Percentiles rank a stretch among this genome's conserved stretches.
Conservation (phyloP, 1,284 basidiomycete species). For the Apiotrichum brassicae region DNA sequence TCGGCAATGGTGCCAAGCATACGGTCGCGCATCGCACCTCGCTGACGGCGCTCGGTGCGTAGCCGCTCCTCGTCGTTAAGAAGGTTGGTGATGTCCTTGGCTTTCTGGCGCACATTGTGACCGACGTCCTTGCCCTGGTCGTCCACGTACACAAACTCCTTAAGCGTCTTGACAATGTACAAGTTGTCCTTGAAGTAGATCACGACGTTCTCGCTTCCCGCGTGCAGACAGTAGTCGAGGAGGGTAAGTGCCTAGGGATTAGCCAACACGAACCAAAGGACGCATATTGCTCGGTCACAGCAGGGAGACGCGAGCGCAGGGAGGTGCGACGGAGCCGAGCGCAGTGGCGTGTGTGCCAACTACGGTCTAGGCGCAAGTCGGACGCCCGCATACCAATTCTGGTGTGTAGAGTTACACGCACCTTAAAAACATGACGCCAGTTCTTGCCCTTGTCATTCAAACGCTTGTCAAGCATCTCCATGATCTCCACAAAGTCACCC, state of each 20-base stretch:
- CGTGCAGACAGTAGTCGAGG: slow-evolving; percentile 93
- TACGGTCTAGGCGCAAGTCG: too few relatives aligned
- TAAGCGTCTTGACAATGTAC: slow-evolving; percentile 97
- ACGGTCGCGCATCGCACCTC: slow-evolving; percentile 90
- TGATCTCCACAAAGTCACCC: slow-evolving; percentile 97
- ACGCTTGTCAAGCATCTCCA: slow-evolving; percentile 99
- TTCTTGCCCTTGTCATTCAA: slow-evolving; percentile 99
- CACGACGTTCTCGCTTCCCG: slow-evolving; percentile 95
- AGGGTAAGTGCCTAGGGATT: slow-evolving; percentile 73
- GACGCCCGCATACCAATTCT: too few relatives aligned
- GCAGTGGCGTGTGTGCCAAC: too few relatives aligned
- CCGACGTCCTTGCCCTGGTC: slow-evolving; percentile 96
- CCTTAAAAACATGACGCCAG: slow-evolving; percentile 99
- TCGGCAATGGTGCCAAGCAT: slow-evolving; percentile 63
- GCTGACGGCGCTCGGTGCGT: slow-evolving; percentile 69
- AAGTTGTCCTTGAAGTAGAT: slow-evolving; percentile 98
- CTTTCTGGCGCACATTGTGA: slow-evolving; percentile 97
- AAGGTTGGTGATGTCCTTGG: slow-evolving; percentile 96
- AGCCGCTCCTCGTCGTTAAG: slow-evolving; percentile 83
- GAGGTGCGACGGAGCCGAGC: background rate
- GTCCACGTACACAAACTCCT: slow-evolving; percentile 97
- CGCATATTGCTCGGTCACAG: too few relatives aligned
- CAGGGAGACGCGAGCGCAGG: too few relatives aligned
- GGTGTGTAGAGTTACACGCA: slow-evolving; percentile 32
- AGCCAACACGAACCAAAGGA: background rate